These are phyloP conservation scores for Amanita exitialis DNA, from an alignment of 768 basidiomycete species.

Conservation along the genomic window DNA sequence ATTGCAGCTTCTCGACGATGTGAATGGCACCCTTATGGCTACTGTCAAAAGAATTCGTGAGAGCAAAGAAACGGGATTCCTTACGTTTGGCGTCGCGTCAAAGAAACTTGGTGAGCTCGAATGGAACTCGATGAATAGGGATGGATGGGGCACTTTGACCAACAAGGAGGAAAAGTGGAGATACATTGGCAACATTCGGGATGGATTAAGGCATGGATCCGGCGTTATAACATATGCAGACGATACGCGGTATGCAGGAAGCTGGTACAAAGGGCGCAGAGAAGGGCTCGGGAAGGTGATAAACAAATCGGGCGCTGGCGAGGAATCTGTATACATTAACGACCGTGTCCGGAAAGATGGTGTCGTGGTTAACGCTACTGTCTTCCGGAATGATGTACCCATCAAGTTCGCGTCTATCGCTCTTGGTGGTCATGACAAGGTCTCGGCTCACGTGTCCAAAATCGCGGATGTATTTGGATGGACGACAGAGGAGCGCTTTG, in stretches of 20 bases:
- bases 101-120: constrained; percentile 6
- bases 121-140: constrained; percentile 9
- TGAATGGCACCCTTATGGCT: not conserved
- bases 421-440: not conserved
- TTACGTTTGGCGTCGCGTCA: not conserved
- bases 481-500: not conserved
- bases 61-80: constrained; percentile 1
- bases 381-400: not conserved
- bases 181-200: constrained; percentile 9
- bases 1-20: not conserved
- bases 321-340: constrained; percentile 7
- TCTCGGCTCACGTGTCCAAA: not conserved
- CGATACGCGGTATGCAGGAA: constrained; percentile 9
- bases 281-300: constrained; percentile 8
- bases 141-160: constrained; percentile 10
- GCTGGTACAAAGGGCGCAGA: constrained; percentile 8
- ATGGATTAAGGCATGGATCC: constrained; percentile 10
- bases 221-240: constrained; percentile 10
- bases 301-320: not conserved
- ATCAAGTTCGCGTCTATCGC: constrained; percentile 3
- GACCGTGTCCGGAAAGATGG: not conserved
- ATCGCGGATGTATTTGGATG: not conserved
- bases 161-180: constrained; percentile 8
- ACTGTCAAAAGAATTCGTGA: not conserved
- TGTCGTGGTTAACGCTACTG: constrained; percentile 1